Percentiles rank a stretch among this genome's conserved stretches.
phyloP scores from a whole-genome alignment of 1,284 basidiomycete species.

The Tilletia setariae region DNA sequence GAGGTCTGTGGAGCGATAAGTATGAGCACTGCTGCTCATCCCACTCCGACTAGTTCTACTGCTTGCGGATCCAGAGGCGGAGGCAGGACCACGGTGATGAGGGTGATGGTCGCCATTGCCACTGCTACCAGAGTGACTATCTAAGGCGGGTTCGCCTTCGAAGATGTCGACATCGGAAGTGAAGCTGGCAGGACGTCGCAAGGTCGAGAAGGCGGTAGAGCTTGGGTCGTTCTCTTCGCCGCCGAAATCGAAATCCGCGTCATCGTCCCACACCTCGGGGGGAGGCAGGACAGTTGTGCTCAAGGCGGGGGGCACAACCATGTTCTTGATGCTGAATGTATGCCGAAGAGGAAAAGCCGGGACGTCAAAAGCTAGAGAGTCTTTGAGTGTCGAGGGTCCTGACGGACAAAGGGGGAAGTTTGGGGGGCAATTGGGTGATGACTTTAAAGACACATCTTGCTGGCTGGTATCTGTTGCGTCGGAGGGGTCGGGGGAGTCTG shows the following conservation, averaged over 20 bases:
- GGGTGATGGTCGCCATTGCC: neutral
- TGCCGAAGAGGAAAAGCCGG: too few relatives aligned
- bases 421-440: neutral
- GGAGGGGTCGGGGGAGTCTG: too few relatives aligned
- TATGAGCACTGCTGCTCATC: slow-evolving; percentile 64
- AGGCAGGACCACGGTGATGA: neutral
- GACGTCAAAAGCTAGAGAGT: too few relatives aligned
- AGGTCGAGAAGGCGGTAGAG: neutral
- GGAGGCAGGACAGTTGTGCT: neutral
- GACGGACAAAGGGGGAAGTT: slow-evolving; percentile 3
- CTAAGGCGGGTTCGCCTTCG: neutral
- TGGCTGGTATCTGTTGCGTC: neutral
- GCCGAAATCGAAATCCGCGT: slow-evolving; percentile 11
- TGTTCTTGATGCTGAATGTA: neutral
- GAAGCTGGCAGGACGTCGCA: slow-evolving; percentile 8
- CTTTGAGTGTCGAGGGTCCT: neutral
- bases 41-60: slow-evolving; percentile 7
- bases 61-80: neutral
- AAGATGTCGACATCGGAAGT: neutral
- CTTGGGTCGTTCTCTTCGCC: neutral
- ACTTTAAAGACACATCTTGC: slow-evolving; percentile 6
- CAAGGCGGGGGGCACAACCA: neutral
- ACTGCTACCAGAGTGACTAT: slow-evolving; percentile 2
- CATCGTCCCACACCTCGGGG: slow-evolving; percentile 9
- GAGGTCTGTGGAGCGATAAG: slow-evolving; percentile 30